These are phyloP conservation scores for Cornus suecica DNA, from an alignment of 148 eudicot species.

Conservation along the genomic window DNA sequence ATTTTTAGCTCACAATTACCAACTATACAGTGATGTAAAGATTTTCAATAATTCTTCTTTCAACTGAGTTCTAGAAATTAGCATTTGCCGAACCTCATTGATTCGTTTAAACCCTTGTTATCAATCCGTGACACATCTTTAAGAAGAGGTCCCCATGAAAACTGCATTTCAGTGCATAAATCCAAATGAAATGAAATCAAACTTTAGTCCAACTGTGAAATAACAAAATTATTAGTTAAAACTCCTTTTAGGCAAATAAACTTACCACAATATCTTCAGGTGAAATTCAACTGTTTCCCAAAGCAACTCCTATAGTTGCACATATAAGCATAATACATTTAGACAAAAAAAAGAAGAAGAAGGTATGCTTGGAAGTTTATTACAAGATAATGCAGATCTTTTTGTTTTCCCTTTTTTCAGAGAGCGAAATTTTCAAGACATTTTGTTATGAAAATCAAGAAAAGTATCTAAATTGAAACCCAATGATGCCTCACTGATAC, in stretches of 20 bases:
- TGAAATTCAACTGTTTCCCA: slow-evolving; percentile 15
- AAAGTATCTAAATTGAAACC: too few relatives aligned
- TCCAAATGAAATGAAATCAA: background rate
- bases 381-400: background rate
- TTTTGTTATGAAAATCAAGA: background rate
- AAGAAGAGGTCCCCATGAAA: slow-evolving; percentile 19
- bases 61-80: background rate
- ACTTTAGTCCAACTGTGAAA: background rate
- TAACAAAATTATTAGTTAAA: background rate
- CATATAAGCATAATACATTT: background rate
- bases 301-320: slow-evolving; percentile 2
- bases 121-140: slow-evolving; percentile 13
- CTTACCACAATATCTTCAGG: slow-evolving; percentile 8
- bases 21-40: too few relatives aligned
- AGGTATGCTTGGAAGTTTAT: background rate
- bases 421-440: background rate
- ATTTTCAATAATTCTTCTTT: background rate
- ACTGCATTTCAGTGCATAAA: background rate
- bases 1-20: background rate
- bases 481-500: background rate
- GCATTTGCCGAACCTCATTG: slow-evolving; percentile 10
- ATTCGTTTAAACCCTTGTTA: background rate
- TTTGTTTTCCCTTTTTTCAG: background rate
- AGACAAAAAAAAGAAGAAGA: background rate
- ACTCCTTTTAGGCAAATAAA: background rate